Percentiles rank a stretch among this genome's conserved stretches.
Evolutionary conservation across 306 rosid genomes (phyloP).

Genomic region (Castanopsis chinensis): DNA sequence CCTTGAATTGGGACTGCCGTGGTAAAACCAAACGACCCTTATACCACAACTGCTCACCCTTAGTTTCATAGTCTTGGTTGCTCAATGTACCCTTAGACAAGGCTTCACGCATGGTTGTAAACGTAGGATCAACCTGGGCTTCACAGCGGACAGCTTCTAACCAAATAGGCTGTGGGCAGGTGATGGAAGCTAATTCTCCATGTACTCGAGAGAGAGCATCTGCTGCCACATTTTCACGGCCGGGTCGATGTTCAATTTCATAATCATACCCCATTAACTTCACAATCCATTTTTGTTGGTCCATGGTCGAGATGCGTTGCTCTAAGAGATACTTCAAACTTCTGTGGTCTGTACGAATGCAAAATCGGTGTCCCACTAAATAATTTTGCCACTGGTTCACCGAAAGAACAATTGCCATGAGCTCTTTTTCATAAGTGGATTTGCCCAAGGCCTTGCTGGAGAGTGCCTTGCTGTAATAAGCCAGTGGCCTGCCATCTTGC

Average conservation of each 20-base stretch:
- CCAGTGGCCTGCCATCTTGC: not conserved
- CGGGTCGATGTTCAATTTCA: not conserved
- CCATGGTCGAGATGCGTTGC: not conserved
- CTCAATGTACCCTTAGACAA: too few species aligned
- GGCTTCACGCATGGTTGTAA: too few species aligned
- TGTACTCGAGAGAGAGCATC: not conserved
- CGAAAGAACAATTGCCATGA: not conserved
- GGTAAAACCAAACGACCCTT: too few species aligned
- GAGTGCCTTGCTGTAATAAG: not conserved
- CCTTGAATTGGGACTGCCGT: too few species aligned
- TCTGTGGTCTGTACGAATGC: not conserved
- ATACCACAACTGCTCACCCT: too few species aligned
- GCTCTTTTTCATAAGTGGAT: not conserved
- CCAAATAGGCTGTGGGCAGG: not conserved
- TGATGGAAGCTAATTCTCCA: not conserved
- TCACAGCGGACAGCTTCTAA: not conserved
- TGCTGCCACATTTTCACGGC: not conserved
- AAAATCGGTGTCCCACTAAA: not conserved
- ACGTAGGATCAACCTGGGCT: not conserved
- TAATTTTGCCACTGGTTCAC: conserved; percentile 6
- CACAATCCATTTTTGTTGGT: not conserved
- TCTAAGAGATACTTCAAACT: not conserved
- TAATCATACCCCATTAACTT: not conserved
- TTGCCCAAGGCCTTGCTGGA: too few species aligned
- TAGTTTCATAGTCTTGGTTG: too few species aligned